These are phyloP conservation scores for Eucalyptus fibrosa DNA, from an alignment of 345 rosid species.

Conservation along the genomic window DNA sequence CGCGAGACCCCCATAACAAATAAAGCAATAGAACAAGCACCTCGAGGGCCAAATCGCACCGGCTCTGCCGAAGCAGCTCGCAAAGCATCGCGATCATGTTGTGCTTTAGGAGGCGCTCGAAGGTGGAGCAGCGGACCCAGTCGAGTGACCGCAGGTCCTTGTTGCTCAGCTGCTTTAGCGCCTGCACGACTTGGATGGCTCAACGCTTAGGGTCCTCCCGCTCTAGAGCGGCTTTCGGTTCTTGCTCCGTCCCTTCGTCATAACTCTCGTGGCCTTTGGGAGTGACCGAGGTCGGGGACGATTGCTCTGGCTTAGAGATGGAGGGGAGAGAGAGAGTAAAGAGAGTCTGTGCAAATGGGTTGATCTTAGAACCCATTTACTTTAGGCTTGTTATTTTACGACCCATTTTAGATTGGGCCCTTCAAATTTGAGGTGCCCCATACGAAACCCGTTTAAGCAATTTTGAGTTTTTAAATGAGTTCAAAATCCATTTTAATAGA, in stretches of 20 bases:
- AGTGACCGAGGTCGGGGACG: background rate
- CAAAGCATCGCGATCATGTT: conserved; percentile 66
- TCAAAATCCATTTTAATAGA: background rate
- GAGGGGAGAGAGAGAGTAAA: background rate
- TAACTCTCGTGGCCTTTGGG: background rate
- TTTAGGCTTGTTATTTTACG: background rate
- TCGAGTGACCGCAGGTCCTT: background rate
- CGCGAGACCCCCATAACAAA: background rate
- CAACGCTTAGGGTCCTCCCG: no score
- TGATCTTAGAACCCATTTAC: background rate
- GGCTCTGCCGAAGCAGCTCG: conserved; percentile 60
- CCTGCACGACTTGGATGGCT: conserved; percentile 46
- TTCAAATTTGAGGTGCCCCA: background rate
- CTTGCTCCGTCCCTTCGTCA: conserved; percentile 50
- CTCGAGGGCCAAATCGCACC: conserved; percentile 43
- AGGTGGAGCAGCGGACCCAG: conserved; percentile 25
- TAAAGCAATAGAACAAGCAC: background rate
- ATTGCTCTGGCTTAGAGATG: background rate
- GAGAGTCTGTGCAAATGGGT: background rate
- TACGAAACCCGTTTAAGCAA: background rate
- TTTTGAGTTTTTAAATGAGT: background rate
- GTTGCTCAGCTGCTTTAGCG: conserved; percentile 49
- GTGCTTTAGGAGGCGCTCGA: conserved; percentile 15
- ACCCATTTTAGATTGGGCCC: background rate
- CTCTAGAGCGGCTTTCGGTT: conserved; percentile 48